Base-by-base conservation (phyloP, 441 rosid species). In the Corymbia citriodora region DNA sequence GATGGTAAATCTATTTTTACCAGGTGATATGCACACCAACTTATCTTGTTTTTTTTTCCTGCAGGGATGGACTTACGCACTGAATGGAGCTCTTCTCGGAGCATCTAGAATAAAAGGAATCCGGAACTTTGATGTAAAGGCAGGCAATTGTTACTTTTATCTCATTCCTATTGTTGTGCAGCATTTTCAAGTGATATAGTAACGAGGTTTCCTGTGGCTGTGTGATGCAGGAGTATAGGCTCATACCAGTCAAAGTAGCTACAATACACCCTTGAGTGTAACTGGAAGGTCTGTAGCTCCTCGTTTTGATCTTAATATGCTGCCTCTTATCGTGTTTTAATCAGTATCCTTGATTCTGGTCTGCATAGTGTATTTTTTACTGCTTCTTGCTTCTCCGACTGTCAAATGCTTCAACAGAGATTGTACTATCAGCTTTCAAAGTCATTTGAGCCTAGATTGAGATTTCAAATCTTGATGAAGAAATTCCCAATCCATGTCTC, bases 11-110 rank as follows among this genome's bases (percentile, higher is more conserved):
- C 65, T 59, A 59, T 59, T 59, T 59, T 0, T 59, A 59, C 0
- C 1, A 0, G 0, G 65, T 0, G 0, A 59, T 59, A 59, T 59
- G n/a, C 63, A 59, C 65, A 59, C 65, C 14, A 0, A 59, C 0
- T 59, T 59, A 59, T 59, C n/a, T 59, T 59, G n/a, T 29, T 59
- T 59, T 59, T 57, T 33, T 59, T 59, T 59, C 25, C 65, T 59
- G 14, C n/a, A 25, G 65, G n/a, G n/a, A 7, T 0, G 0, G 0
- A 59, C 65, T 59, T 59, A 2, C 14, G 1, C 0, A 59, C 65
- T 59, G 65, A 59, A 59, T 13, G 0, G n/a, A 59, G 63, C 3
- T 13, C 65, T 59, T 59, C 63, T 59, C 63, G 4, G 63, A 59
- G 65, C 65, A 59, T 4, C 65, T 25, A 59, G 65, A 59, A 59